Evolutionary conservation across 2,329 filamentous ascomycete species (phyloP).

Genomic region (Pseudogymnoascus sp.): DNA sequence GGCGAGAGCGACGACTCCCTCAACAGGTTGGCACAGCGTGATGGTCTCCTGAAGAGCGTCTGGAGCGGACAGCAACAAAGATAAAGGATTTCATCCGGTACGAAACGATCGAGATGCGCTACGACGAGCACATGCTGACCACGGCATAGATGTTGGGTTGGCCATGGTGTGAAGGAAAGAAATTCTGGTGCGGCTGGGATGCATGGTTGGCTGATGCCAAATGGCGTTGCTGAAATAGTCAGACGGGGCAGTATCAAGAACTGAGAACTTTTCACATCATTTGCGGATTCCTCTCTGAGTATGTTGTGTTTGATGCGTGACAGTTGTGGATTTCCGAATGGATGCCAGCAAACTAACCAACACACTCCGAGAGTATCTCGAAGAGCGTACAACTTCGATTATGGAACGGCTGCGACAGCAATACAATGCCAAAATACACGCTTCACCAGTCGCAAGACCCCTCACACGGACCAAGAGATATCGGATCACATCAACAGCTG

Average conservation of each 20-base stretch:
- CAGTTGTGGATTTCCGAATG: constrained; percentile 30
- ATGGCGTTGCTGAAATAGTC: constrained; percentile 29
- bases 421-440: neutral
- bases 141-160: constrained; percentile 8
- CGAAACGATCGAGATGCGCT: constrained; percentile 10
- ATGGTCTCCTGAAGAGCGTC: constrained; percentile 94
- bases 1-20: constrained; percentile 95
- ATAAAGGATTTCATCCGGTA: constrained; percentile 29
- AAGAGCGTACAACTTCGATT: neutral
- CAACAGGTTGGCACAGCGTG: constrained; percentile 91
- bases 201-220: constrained; percentile 19
- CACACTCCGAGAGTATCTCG: neutral
- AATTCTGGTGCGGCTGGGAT: constrained; percentile 13
- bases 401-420: neutral
- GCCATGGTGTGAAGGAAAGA: constrained; percentile 10
- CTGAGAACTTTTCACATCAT: constrained; percentile 25
- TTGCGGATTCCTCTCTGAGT: constrained; percentile 8
- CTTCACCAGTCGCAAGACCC: neutral
- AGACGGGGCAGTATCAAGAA: constrained; percentile 25
- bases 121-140: constrained; percentile 4
- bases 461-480: neutral
- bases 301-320: constrained; percentile 19
- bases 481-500: neutral
- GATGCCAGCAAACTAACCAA: constrained; percentile 18
- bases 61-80: constrained; percentile 58